phyloP scores from a whole-genome alignment of 345 rosid genomes.

The Linum lewisii region DNA sequence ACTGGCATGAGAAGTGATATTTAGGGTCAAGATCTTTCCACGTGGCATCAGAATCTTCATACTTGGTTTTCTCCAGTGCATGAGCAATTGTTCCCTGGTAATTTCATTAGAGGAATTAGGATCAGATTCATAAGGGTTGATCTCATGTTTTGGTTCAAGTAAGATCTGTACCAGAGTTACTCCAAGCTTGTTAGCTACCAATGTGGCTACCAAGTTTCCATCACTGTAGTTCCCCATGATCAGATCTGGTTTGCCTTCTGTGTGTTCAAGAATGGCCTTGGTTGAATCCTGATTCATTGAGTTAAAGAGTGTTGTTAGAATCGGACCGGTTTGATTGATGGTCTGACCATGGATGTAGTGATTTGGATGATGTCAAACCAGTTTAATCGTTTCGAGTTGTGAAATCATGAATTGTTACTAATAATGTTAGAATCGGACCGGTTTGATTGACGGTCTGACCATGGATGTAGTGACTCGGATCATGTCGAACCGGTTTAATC shows the following conservation, averaged over 20 bases:
- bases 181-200: conserved; percentile 70
- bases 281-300: conserved; percentile 42
- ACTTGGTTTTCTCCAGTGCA: conserved; percentile 87
- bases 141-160: background rate
- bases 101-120: conserved; percentile 10
- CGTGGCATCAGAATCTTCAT: conserved; percentile 77
- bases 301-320: background rate
- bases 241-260: conserved; percentile 77
- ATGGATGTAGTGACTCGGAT: no score
- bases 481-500: no score
- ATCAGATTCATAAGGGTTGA: background rate
- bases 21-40: conserved; percentile 83
- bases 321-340: no score
- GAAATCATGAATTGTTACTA: no score
- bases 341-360: background rate
- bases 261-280: conserved; percentile 45
- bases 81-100: conserved; percentile 79
- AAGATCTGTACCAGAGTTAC: conserved; percentile 45
- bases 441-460: no score
- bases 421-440: no score
- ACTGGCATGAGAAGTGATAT: conserved; percentile 92
- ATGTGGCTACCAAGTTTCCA: conserved; percentile 85
- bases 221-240: conserved; percentile 89
- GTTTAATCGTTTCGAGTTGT: no score
- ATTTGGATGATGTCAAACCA: no score